Conservation (phyloP, 2,329 filamentous ascomycete genomes). For the Penicillium sp. region DNA sequence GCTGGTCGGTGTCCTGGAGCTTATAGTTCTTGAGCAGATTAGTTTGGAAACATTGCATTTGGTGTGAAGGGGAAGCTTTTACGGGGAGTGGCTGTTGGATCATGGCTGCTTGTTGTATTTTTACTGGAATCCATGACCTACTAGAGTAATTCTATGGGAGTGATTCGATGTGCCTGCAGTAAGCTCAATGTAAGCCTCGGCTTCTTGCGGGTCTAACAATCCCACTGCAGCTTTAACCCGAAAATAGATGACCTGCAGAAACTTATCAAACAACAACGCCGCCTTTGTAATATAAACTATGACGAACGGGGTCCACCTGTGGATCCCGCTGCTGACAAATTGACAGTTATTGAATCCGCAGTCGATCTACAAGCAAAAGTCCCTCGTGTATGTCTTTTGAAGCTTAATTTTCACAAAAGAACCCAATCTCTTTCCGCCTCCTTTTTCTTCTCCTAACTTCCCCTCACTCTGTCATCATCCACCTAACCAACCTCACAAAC, state of each 20-base stretch:
- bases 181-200: not conserved
- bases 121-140: not conserved
- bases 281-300: not conserved
- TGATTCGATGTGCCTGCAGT: not conserved
- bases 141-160: too few relatives aligned
- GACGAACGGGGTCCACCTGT: not conserved
- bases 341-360: constrained; percentile 7
- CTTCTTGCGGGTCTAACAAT: not conserved
- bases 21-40: not conserved
- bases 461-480: not conserved
- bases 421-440: not conserved
- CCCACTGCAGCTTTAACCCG: not conserved
- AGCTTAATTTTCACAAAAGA: not conserved
- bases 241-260: not conserved
- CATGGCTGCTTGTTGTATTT: not conserved
- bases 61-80: not conserved
- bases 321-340: constrained; percentile 23
- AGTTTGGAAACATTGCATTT: not conserved
- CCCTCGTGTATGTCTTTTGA: not conserved
- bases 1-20: not conserved
- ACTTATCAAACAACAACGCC: not conserved
- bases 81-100: not conserved
- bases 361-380: constrained; percentile 7
- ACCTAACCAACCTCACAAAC: not conserved
- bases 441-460: not conserved